Evolutionary conservation across 441 rosid genomes (phyloP).

Genomic region (Erodium texanum): DNA sequence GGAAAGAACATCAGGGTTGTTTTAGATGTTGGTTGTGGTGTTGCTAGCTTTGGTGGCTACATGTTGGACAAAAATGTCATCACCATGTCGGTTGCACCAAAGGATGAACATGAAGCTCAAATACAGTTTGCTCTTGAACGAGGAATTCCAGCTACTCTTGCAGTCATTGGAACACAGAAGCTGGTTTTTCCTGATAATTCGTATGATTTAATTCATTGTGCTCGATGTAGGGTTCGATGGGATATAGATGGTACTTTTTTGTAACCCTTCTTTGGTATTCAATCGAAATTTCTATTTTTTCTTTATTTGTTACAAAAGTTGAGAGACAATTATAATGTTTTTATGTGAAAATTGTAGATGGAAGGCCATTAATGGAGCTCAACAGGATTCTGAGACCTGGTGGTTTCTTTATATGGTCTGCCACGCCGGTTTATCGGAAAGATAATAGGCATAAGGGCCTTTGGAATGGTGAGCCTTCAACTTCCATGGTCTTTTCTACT

Average conservation of each 20-base stretch:
- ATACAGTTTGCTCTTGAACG: constrained; percentile 91
- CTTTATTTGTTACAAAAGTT: background rate
- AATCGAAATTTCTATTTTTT: constrained; percentile 8
- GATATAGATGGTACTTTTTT: constrained; percentile 56
- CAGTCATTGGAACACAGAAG: constrained; percentile 76
- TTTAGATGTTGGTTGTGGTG: constrained; percentile 92
- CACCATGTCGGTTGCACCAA: constrained; percentile 91
- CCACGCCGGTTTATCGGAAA: constrained; percentile 73
- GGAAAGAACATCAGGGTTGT: constrained; percentile 58
- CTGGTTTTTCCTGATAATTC: constrained; percentile 57
- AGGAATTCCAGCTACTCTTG: constrained; percentile 79
- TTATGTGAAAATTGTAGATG: constrained; percentile 42
- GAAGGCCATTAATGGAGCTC: constrained; percentile 80
- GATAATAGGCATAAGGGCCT: constrained; percentile 50
- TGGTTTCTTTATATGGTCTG: constrained; percentile 89
- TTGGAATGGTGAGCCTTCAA: constrained; percentile 39
- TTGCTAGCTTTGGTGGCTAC: constrained; percentile 90
- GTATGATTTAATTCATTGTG: constrained; percentile 81
- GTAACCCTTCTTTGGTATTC: background rate
- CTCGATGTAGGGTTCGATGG: constrained; percentile 93
- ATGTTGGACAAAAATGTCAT: constrained; percentile 63
- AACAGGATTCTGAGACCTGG: constrained; percentile 89
- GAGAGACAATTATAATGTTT: constrained; percentile 10
- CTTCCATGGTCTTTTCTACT: background rate
- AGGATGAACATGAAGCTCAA: constrained; percentile 97